phyloP scores from a whole-genome alignment of 768 basidiomycete genomes.

The Lactarius hatsudake region DNA sequence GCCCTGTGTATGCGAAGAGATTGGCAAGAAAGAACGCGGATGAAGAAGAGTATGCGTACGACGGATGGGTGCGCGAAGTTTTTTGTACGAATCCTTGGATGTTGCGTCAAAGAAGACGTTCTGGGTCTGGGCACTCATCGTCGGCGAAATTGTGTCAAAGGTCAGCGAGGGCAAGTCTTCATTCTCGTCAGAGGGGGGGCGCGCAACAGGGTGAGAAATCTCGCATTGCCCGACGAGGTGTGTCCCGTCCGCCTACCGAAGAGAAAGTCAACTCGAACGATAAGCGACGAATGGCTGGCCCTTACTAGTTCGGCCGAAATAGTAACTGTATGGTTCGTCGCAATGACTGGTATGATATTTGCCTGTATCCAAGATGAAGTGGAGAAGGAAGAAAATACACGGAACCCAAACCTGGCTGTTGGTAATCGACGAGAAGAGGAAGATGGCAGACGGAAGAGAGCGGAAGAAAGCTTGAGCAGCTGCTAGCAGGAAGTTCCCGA shows the following conservation, averaged over 20 bases:
- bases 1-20: slow-evolving; percentile 44
- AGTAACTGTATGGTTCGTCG: slow-evolving; percentile 94
- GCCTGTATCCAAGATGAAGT: slow-evolving; percentile 42
- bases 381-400: slow-evolving; percentile 13
- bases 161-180: slow-evolving; percentile 31
- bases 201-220: slow-evolving; percentile 78
- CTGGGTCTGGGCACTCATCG: slow-evolving; percentile 45
- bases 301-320: slow-evolving; percentile 82
- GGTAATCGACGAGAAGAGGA: slow-evolving; percentile 89
- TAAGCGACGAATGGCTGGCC: slow-evolving; percentile 21
- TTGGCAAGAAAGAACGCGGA: background rate
- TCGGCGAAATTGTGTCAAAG: slow-evolving; percentile 37
- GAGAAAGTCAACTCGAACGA: background rate
- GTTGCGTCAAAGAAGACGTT: slow-evolving; percentile 67
- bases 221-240: slow-evolving; percentile 89
- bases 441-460: slow-evolving; percentile 90
- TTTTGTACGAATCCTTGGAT: slow-evolving; percentile 52
- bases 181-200: slow-evolving; percentile 18
- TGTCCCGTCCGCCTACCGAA: slow-evolving; percentile 62
- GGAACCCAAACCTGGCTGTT: slow-evolving; percentile 53
- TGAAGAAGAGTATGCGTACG: slow-evolving; percentile 40
- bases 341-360: slow-evolving; percentile 84
- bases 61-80: slow-evolving; percentile 57
- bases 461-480: slow-evolving; percentile 89
- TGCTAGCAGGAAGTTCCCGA: slow-evolving; percentile 90